Evolutionary conservation across 2,329 filamentous ascomycete genomes (phyloP).

Genomic region (Dothistroma septosporum): DNA sequence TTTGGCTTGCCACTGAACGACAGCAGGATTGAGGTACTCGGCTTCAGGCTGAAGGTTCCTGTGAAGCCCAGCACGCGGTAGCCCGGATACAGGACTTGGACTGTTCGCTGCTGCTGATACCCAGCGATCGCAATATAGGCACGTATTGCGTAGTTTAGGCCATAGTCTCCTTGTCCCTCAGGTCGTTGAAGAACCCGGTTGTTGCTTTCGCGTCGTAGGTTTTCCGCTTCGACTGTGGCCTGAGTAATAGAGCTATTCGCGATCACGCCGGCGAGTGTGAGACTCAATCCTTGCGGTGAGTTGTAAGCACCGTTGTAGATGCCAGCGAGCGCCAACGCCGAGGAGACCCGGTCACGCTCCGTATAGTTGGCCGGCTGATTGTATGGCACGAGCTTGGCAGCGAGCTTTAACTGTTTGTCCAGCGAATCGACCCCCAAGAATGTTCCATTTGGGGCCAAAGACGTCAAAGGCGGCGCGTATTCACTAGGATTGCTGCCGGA

Average conservation of each 20-base stretch:
- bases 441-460: conserved; percentile 6
- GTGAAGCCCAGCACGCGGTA: conserved; percentile 8
- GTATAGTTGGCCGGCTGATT: conserved; percentile 10
- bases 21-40: conserved; percentile 10
- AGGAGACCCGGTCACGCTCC: conserved; percentile 8
- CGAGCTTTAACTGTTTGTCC: conserved; percentile 9
- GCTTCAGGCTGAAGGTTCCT: conserved; percentile 3
- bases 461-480: conserved; percentile 1
- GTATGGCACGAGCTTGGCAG: conserved; percentile 10
- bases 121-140: conserved; percentile 12
- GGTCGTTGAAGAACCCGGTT: conserved; percentile 4
- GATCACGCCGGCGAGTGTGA: conserved; percentile 11
- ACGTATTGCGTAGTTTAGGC: conserved; percentile 4
- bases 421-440: conserved; percentile 8
- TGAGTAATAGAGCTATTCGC: conserved; percentile 12
- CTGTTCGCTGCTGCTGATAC: conserved; percentile 5
- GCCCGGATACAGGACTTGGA: conserved; percentile 13
- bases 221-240: neutral
- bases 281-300: conserved; percentile 10
- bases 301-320: conserved; percentile 8
- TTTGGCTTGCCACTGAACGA: conserved; percentile 18
- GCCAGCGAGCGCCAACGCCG: conserved; percentile 9
- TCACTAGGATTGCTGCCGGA: neutral
- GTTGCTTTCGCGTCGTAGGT: conserved; percentile 8
- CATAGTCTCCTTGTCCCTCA: conserved; percentile 7